Conservation (phyloP, 2,329 filamentous ascomycete genomes). For the Fusarium begoniae region DNA sequence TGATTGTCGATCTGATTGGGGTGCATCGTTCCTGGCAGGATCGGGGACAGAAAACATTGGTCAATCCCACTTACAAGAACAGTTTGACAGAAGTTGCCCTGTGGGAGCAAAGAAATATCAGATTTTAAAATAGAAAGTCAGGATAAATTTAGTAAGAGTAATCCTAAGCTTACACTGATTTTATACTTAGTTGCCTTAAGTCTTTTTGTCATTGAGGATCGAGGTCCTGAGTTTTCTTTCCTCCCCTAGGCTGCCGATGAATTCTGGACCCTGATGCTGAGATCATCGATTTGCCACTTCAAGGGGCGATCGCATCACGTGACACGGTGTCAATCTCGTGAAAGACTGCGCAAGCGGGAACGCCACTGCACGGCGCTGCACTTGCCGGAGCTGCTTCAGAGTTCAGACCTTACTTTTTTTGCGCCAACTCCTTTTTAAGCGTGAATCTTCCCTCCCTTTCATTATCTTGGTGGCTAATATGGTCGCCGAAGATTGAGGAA, state of each 20-base stretch:
- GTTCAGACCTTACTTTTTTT: constrained; percentile 18
- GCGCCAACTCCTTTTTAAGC: constrained; percentile 28
- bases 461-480: not conserved
- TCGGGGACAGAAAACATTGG: not conserved
- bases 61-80: not conserved
- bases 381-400: constrained; percentile 16
- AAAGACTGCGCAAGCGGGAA: constrained; percentile 12
- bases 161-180: not conserved
- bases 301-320: constrained; percentile 38
- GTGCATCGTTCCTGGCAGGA: constrained; percentile 20
- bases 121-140: not conserved
- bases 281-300: constrained; percentile 8
- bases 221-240: not conserved
- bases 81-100: not conserved
- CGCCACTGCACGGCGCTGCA: constrained; percentile 38
- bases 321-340: constrained; percentile 48
- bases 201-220: not conserved
- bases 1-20: constrained; percentile 31
- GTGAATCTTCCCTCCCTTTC: constrained; percentile 5
- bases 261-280: not conserved
- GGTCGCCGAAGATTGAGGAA: constrained; percentile 5
- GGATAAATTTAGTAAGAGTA: not conserved
- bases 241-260: not conserved
- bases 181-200: not conserved
- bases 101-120: not conserved